Evolutionary conservation across 202 grass and related monocot species (phyloP), one percentile per base, ranked within the genome.

Genomic region (Dendrocalamus latiflorus): DNA sequence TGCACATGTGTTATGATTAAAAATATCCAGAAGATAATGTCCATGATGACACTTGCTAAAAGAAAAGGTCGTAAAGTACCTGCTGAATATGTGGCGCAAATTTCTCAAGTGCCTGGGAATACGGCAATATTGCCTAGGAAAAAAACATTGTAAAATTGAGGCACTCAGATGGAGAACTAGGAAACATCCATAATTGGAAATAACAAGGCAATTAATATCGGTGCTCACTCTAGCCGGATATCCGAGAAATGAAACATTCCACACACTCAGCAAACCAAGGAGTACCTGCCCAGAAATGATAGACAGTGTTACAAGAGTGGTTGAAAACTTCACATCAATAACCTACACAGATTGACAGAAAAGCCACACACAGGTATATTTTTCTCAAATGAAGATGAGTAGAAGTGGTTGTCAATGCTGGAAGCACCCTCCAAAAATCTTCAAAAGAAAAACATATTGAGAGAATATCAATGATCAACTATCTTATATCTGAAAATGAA

Each of bases 191-290:
- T 72, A 67, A 70, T 5, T 75, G 14, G 33, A 85, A 74, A 74
- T 17, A 68, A 55, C 3, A 81, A 33, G 6, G 13, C 15, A 75
- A 85, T 71, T 13, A 43, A 45, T 18, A 20, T 47, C 17, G 18
- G 62, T 68, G 39, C 92, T 85, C 83, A 98, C 96, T 83, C 96
- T 95, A 43, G 96, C 89, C 36, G 93, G 89, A 85, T 95, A 98
- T 81, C 93, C 89, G 47, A 98, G 93, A 86, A 98, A 98, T 56
- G 89, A 91, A 89, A 90, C 96, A 89, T 98, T 98, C 96, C 96
- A 98, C 54, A 98, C 93, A 84, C 96, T 95, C 66, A 98, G 53
- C 86, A 98, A 93, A 82, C 96, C 96, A 86, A 98, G 90, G 59
- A 95, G 85, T 67, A 98, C 96, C 96, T 98, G 72, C n/a, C 41